Conservation (phyloP, 1,284 basidiomycete species). For the Ustilago xerochloae region DNA sequence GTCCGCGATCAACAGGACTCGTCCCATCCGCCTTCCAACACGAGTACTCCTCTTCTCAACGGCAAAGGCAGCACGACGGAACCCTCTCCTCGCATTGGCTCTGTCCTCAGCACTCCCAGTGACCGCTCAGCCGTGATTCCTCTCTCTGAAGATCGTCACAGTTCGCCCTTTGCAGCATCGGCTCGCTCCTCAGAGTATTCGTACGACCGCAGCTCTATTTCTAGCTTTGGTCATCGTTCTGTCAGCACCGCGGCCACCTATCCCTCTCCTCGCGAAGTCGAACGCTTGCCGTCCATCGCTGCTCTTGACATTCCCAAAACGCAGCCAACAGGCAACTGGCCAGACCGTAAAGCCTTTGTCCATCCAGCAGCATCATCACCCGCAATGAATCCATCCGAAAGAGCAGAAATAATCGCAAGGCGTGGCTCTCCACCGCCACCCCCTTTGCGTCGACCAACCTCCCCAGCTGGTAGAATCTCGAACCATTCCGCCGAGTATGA, state of each 20-base stretch:
- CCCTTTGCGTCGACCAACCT: conserved; percentile 30
- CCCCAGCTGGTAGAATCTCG: conserved; percentile 35
- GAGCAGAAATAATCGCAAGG: conserved; percentile 8
- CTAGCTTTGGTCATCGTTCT: conserved; percentile 34
- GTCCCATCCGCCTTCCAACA: conserved; percentile 14
- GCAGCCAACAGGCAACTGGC: background rate
- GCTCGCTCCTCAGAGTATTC: conserved; percentile 38
- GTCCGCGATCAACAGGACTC: conserved; percentile 38
- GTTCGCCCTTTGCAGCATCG: conserved; percentile 30
- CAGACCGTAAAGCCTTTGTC: background rate
- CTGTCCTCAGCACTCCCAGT: conserved; percentile 9
- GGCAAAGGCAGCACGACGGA: background rate
- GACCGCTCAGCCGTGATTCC: conserved; percentile 11
- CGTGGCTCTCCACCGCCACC: conserved; percentile 30
- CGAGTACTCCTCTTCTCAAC: conserved; percentile 11
- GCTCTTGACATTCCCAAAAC: conserved; percentile 12
- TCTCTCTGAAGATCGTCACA: conserved; percentile 32
- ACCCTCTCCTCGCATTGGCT: conserved; percentile 28
- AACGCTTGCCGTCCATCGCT: conserved; percentile 20
- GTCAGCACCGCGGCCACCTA: conserved; percentile 36
- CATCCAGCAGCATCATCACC: background rate
- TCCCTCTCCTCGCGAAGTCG: conserved; percentile 15
- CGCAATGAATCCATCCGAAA: conserved; percentile 24
- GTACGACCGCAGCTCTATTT: conserved; percentile 32
- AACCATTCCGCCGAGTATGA: conserved; percentile 49